These are phyloP conservation scores for Rhizophora mangle DNA, from an alignment of 345 rosid species.

Conservation along the genomic window DNA sequence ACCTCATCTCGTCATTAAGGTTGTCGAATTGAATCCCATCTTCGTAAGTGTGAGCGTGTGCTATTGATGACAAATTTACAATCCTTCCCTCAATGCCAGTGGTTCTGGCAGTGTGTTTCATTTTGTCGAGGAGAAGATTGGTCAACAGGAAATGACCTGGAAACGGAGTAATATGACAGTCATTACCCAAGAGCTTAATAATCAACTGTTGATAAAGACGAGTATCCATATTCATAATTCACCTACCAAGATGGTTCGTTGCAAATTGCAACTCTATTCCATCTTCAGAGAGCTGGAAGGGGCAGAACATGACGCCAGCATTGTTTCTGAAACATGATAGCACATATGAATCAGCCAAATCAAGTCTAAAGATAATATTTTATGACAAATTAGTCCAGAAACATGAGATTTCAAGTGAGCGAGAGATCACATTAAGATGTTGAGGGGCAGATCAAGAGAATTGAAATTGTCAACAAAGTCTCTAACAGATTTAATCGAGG, in stretches of 20 bases:
- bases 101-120: slow-evolving; percentile 56
- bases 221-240: no score
- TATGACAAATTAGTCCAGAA: neutral
- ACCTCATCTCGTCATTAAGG: slow-evolving; percentile 53
- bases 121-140: slow-evolving; percentile 72
- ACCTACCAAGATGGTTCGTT: slow-evolving; percentile 68
- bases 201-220: no score
- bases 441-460: slow-evolving; percentile 64
- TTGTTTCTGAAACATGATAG: slow-evolving; percentile 53
- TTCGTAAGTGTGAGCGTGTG: slow-evolving; percentile 61
- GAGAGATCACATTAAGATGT: slow-evolving; percentile 58
- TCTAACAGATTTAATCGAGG: slow-evolving; percentile 53
- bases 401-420: neutral
- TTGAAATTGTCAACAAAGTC: slow-evolving; percentile 46
- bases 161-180: neutral
- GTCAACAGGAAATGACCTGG: slow-evolving; percentile 90
- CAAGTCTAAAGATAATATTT: neutral
- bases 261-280: slow-evolving; percentile 77
- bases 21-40: slow-evolving; percentile 57
- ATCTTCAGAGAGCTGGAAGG: slow-evolving; percentile 68
- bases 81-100: slow-evolving; percentile 78
- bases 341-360: neutral
- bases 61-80: slow-evolving; percentile 82
- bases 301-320: slow-evolving; percentile 89
- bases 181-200: no score